Conservation (phyloP, 2,329 filamentous ascomycete species). For the Emmonsiellopsis sp. region DNA sequence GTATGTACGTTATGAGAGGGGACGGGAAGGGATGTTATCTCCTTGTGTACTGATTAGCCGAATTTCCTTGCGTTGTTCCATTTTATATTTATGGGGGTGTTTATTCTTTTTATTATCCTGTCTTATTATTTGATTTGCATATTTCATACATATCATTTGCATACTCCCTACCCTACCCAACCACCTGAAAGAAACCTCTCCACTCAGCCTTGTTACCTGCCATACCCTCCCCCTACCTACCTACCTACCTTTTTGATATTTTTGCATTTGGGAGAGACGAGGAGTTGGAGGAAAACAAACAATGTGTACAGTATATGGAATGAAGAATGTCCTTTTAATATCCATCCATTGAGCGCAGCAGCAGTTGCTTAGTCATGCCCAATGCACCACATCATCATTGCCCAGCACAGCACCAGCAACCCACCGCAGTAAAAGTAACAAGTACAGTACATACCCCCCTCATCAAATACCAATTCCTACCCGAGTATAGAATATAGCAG, state of each 20-base stretch:
- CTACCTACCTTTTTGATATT: background rate
- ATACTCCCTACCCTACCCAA: background rate
- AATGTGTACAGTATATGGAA: no score
- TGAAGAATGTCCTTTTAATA: no score
- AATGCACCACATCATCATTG: no score
- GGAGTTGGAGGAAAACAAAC: no score
- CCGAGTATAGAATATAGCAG: no score
- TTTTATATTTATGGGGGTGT: background rate
- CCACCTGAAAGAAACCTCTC: background rate
- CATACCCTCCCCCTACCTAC: background rate
- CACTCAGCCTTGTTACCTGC: background rate
- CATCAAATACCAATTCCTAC: no score
- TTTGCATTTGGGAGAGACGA: no score
- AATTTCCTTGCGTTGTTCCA: background rate
- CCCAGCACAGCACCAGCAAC: no score
- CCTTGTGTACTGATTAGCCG: background rate
- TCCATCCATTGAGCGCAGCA: no score
- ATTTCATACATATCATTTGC: background rate
- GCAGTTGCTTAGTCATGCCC: no score
- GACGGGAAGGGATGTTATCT: background rate
- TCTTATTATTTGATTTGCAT: background rate
- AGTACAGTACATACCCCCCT: no score
- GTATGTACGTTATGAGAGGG: background rate
- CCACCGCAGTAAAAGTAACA: no score
- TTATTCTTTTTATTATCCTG: background rate